These are phyloP conservation scores for Termitomyces sp. DNA, from an alignment of 1,284 basidiomycete genomes.

Conservation along the genomic window DNA sequence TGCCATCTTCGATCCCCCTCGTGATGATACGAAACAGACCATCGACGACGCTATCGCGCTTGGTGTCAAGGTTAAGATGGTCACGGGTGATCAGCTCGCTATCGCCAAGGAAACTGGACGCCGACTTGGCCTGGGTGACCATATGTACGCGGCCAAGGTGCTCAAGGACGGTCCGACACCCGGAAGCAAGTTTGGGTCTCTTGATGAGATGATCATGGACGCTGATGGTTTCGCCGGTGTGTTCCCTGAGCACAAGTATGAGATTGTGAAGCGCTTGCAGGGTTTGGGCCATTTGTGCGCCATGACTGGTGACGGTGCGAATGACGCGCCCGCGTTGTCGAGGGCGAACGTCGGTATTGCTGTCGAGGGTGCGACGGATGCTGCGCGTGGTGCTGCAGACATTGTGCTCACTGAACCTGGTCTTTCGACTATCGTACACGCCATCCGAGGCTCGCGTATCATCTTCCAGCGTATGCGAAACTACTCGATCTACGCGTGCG, in stretches of 20 bases:
- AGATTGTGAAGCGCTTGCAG: slow-evolving; percentile 88
- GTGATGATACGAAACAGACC: slow-evolving; percentile 98
- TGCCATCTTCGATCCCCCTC: slow-evolving; percentile 97
- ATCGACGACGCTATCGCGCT: slow-evolving; percentile 95
- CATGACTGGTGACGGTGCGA: slow-evolving; percentile 97
- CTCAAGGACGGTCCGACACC: slow-evolving; percentile 87
- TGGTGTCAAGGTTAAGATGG: slow-evolving; percentile 99
- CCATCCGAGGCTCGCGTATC: slow-evolving; percentile 91
- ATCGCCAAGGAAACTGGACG: slow-evolving; percentile 99
- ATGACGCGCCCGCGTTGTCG: slow-evolving; percentile 91
- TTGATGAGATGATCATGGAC: slow-evolving; percentile 93
- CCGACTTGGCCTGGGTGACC: slow-evolving; percentile 89
- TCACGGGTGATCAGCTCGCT: slow-evolving; percentile 98
- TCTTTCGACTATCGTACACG: slow-evolving; percentile 95
- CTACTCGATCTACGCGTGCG: slow-evolving; percentile 90
- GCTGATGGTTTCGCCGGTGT: slow-evolving; percentile 93
- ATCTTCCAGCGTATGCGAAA: slow-evolving; percentile 98
- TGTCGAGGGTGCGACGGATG: slow-evolving; percentile 95
- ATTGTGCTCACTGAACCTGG: slow-evolving; percentile 94
- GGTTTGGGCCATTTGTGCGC: slow-evolving; percentile 84
- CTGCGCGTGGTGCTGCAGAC: slow-evolving; percentile 92
- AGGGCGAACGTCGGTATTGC: slow-evolving; percentile 97
- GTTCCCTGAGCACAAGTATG: slow-evolving; percentile 94
- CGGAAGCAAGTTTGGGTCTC: slow-evolving; percentile 70
- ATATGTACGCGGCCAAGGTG: slow-evolving; percentile 96